Base-by-base conservation (phyloP, 176 grass and related monocot species). In the Themeda triandra region DNA sequence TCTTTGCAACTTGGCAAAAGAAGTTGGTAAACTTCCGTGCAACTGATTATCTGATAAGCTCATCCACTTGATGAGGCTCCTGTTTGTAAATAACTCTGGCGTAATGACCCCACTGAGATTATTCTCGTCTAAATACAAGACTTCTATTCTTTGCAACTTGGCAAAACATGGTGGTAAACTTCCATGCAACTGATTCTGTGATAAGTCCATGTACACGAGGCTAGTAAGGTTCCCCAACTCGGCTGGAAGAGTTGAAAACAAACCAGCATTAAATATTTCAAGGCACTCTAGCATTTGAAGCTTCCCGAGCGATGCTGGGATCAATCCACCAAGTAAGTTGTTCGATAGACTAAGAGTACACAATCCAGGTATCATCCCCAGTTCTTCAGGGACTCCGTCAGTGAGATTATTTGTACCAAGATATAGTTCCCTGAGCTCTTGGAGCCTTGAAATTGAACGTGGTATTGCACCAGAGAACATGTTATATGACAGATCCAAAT, bases 161-260 rank as follows among this genome's bases (percentile, higher is more conserved):
- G 48, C 15, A 53, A 19, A 53, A 19, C 3, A 53, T 6, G 4
- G 3, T 53, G 48, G 48, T 19, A 53, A 53, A 19, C 5, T 19
- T 19, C 48, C 48, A 19, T 18, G 17, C 17, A 53, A 19, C 17
- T 53, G 48, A 7, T 53, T 53, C 4, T 53, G 17, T 53, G 48
- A 53, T 2, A 53, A 19, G 48, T 53, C 48, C 48, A 53, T 19
- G 1, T 1, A 19, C 4, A 7, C 0, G 48, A 53, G 48, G 48
- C 48, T 5, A 0, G 48, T 51, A 51, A 51, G 48, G 42, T 44
- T 44, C 1, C 11, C 12, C 4, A 77, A 1, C 17, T 77, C 45
- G 41, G 41, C 0, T 63, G 63, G 82, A 77, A 77, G 62, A 31
- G 72, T 29, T 41, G 73, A 84, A 77, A 77, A 45, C 46, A 85